These are phyloP conservation scores for Pezicula neosporulosa DNA, from an alignment of 2,329 filamentous ascomycete genomes.

Conservation along the genomic window DNA sequence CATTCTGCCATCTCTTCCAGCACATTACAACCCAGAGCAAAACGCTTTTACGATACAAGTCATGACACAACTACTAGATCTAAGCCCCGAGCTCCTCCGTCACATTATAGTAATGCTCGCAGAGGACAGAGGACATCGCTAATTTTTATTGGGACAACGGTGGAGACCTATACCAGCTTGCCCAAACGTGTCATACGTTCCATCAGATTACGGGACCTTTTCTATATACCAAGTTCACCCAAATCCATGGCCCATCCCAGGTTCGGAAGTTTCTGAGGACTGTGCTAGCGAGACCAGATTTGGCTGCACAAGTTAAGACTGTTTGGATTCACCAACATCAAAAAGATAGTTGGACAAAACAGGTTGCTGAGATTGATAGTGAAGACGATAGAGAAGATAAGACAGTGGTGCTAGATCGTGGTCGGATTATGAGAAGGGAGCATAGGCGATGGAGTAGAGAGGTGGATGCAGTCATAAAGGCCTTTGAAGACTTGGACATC, in stretches of 20 bases:
- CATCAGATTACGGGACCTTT: background rate
- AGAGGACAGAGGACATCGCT: too few species aligned
- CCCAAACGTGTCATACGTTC: background rate
- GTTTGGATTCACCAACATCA: background rate
- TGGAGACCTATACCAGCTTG: background rate
- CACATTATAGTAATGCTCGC: too few species aligned
- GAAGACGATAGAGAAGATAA: background rate
- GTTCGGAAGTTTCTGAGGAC: background rate
- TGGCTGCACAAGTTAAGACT: background rate
- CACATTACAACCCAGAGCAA: too few species aligned
- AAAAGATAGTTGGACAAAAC: background rate
- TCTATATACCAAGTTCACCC: background rate
- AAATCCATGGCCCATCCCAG: background rate
- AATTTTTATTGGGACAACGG: background rate
- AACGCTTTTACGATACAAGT: too few species aligned
- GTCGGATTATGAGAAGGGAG: background rate
- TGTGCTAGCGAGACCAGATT: background rate
- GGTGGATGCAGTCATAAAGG: background rate
- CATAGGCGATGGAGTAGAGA: background rate
- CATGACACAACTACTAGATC: too few species aligned
- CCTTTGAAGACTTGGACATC: background rate
- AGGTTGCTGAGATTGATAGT: background rate
- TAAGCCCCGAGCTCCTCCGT: too few species aligned
- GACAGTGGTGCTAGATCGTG: background rate
- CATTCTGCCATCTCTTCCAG: too few species aligned